Evolutionary conservation across 352 stramenopile species (phyloP), one percentile per base, ranked within the genome.

Genomic region (Halophytophthora batemanensis): DNA sequence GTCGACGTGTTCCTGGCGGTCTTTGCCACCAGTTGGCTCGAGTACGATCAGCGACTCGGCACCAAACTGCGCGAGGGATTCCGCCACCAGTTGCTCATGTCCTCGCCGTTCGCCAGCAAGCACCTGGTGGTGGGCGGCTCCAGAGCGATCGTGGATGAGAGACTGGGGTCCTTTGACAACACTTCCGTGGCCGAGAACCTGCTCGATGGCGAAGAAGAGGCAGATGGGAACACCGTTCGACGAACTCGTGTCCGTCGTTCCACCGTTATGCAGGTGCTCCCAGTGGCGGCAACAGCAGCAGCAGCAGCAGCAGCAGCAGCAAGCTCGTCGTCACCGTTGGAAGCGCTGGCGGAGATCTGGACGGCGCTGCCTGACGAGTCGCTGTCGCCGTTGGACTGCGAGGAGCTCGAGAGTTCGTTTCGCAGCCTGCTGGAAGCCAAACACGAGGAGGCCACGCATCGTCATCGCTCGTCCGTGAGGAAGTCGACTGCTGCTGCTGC

Each of bases 1-100:
- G 68, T 84, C 2, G 76, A 87, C 47, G 53, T 70, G 10, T 62
- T 86, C 34, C 64, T 87, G n/a, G 51, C 71, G 19, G 45, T 82
- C 14, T 80, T 86, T 47, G 50, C 47, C 11, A 65, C 56, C 4
- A 56, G 55, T 5, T 87, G 77, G 77, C 47, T 82, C 22, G 64
- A 68, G 14, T 58, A 71, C 46, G 77, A 87, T 44, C 55, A 69
- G 23, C 53, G 37, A 15, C 61, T 86, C 43, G 63, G 65, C 3
- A 57, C 29, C 33, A 71, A 74, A 38, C 62, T 86, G 39, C 71
- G 72, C 42, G 69, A 80, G 6, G 67, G 63, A 31, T 87, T 80
- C 35, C 69, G 63, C 11, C 62, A 68, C 2, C 62, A 81, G 25
- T 37, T 79, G 50, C 42, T 71, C 29, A 17, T 72, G 22, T 54